These are phyloP conservation scores for Myriosclerotinia curreyana DNA, from an alignment of 2,329 filamentous ascomycete genomes.

Conservation along the genomic window DNA sequence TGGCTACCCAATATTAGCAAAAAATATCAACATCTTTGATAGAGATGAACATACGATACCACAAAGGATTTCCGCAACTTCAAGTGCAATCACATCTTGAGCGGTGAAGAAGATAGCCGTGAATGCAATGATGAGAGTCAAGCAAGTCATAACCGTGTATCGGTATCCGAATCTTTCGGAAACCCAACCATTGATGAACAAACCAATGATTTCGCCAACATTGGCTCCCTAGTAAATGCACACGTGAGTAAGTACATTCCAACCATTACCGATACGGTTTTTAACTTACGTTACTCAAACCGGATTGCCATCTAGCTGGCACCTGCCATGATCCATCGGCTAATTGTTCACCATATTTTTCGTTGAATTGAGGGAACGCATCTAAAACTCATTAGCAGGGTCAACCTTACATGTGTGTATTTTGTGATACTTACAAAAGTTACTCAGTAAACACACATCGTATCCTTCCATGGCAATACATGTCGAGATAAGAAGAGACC, in stretches of 20 bases:
- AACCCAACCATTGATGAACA: conserved; percentile 48
- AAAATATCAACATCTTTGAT: not conserved
- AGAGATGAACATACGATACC: conserved; percentile 35
- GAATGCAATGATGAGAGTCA: conserved; percentile 42
- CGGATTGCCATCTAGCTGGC: conserved; percentile 38
- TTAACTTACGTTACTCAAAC: conserved; percentile 32
- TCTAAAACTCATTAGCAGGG: conserved; percentile 38
- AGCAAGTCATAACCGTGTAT: conserved; percentile 38
- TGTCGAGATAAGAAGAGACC: conserved; percentile 42
- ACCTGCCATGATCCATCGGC: conserved; percentile 28
- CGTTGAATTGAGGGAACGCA: conserved; percentile 36
- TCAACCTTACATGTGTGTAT: no score
- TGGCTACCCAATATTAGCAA: conserved; percentile 35
- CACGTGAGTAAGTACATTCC: conserved; percentile 11
- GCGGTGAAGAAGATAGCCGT: conserved; percentile 53
- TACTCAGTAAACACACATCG: conserved; percentile 40
- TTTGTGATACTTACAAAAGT: conserved; percentile 37
- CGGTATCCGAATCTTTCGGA: conserved; percentile 46
- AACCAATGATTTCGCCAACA: conserved; percentile 44
- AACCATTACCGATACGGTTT: not conserved
- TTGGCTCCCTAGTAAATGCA: conserved; percentile 28
- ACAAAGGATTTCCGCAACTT: conserved; percentile 49
- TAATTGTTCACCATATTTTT: conserved; percentile 37
- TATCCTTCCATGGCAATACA: conserved; percentile 46
- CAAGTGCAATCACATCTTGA: conserved; percentile 45